These are phyloP conservation scores for Claviceps capensis DNA, from an alignment of 2,329 filamentous ascomycete species.

Conservation along the genomic window DNA sequence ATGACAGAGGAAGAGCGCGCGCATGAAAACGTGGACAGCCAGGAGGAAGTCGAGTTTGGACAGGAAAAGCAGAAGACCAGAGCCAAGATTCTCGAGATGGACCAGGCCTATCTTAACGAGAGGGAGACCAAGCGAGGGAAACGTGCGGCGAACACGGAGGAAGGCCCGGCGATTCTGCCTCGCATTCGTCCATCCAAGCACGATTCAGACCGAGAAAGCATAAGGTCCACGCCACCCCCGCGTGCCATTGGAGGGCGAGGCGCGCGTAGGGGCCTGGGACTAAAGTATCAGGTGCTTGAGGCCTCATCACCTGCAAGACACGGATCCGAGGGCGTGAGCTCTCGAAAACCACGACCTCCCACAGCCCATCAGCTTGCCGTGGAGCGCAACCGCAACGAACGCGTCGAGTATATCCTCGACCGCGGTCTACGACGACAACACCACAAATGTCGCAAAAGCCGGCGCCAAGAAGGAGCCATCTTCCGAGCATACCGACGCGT, in stretches of 20 bases:
- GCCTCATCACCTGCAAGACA: conserved; percentile 45
- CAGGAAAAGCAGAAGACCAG: conserved; percentile 60
- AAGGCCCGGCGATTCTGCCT: conserved; percentile 45
- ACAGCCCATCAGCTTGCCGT: conserved; percentile 75
- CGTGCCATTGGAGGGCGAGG: conserved; percentile 14
- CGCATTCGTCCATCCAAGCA: conserved; percentile 51
- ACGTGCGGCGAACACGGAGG: conserved; percentile 29
- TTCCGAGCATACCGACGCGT: conserved; percentile 53
- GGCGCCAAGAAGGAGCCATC: conserved; percentile 52
- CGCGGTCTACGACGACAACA: conserved; percentile 57
- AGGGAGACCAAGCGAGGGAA: conserved; percentile 45
- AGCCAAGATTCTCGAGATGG: conserved; percentile 60
- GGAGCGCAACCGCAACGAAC: conserved; percentile 61
- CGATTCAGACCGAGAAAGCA: conserved; percentile 33
- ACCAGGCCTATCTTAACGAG: conserved; percentile 54
- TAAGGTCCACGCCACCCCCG: conserved; percentile 29
- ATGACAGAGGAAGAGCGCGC: conserved; percentile 53
- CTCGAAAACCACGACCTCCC: conserved; percentile 55
- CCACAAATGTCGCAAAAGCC: conserved; percentile 45
- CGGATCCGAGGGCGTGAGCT: conserved; percentile 39
- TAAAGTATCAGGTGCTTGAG: conserved; percentile 48
- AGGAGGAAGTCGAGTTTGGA: conserved; percentile 56
- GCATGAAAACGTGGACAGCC: conserved; percentile 61
- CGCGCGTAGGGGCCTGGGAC: conserved; percentile 19
- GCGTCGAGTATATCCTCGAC: conserved; percentile 71